A percentile compares a stretch with the other conserved stretches of the same genome.
These are phyloP conservation scores for Saccharomycopsis fermentans DNA, from an alignment of 805 yeast genomes.

Conservation along the genomic window DNA sequence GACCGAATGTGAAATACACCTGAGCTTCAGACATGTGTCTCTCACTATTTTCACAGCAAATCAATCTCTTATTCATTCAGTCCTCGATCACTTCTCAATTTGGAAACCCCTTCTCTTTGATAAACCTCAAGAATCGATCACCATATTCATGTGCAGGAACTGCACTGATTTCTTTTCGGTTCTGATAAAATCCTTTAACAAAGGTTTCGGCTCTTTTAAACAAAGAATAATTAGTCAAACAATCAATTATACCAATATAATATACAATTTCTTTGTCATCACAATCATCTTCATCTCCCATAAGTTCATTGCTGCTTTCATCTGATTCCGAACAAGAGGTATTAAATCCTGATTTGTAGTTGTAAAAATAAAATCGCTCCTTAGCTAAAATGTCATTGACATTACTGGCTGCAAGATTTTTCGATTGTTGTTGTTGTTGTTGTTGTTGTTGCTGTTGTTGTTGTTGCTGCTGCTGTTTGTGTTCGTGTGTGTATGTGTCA, in stretches of 20 bases:
- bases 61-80: too few relatives aligned
- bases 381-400: slow-evolving; percentile 14
- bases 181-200: slow-evolving; percentile 65
- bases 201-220: slow-evolving; percentile 76
- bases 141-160: slow-evolving; percentile 89
- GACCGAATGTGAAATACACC: too few relatives aligned
- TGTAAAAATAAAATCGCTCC: slow-evolving; percentile 51
- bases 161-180: slow-evolving; percentile 68
- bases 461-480: neutral
- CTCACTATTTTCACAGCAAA: too few relatives aligned
- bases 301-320: slow-evolving; percentile 27
- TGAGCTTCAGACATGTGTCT: too few relatives aligned
- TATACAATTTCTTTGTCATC: slow-evolving; percentile 33
- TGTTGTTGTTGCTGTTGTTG: neutral
- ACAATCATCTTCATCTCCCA: neutral
- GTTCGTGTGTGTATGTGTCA: neutral
- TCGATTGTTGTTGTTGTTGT: neutral
- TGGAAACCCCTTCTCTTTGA: slow-evolving; percentile 24
- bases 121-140: slow-evolving; percentile 68
- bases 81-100: neutral
- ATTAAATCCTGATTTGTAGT: slow-evolving; percentile 76
- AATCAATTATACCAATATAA: slow-evolving; percentile 89
- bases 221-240: slow-evolving; percentile 70
- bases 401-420: too few relatives aligned
- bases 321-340: slow-evolving; percentile 56